A percentile compares a stretch with the other conserved stretches of the same genome.
Conservation (phyloP, 2,329 filamentous ascomycete genomes). For the Talaromyces sp. region DNA sequence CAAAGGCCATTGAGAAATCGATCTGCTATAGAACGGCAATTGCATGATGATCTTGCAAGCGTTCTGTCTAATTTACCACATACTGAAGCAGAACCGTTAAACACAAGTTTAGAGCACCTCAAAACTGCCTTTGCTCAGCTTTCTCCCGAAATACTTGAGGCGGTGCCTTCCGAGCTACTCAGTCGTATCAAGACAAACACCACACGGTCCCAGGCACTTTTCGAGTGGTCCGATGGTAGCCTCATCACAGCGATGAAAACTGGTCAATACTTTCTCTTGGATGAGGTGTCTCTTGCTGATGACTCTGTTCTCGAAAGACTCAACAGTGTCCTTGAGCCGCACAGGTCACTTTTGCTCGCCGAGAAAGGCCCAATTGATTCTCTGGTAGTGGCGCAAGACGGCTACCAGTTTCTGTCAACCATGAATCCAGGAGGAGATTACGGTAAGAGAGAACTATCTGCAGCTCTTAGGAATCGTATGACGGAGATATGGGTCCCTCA, state of each 20-base stretch:
- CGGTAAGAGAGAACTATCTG: slow-evolving; percentile 94
- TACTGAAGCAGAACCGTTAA: slow-evolving; percentile 24
- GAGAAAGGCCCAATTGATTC: slow-evolving; percentile 89
- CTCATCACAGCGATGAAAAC: slow-evolving; percentile 90
- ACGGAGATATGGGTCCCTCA: slow-evolving; percentile 98
- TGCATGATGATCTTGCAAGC: slow-evolving; percentile 59
- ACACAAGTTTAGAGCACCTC: slow-evolving; percentile 53
- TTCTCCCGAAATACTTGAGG: slow-evolving; percentile 41
- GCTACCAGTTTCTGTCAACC: slow-evolving; percentile 94
- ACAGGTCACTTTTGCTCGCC: slow-evolving; percentile 79
- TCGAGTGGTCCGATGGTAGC: slow-evolving; percentile 94
- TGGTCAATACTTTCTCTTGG: slow-evolving; percentile 86
- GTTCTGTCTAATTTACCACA: slow-evolving; percentile 38
- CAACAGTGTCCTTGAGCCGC: slow-evolving; percentile 92
- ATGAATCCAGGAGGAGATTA: slow-evolving; percentile 99
- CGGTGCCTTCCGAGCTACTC: slow-evolving; percentile 50
- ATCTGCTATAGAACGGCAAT: slow-evolving; percentile 63
- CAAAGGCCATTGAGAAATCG: slow-evolving; percentile 89
- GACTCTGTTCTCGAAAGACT: slow-evolving; percentile 94
- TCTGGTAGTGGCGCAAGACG: slow-evolving; percentile 68
- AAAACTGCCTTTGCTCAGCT: slow-evolving; percentile 59
- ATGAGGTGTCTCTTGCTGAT: slow-evolving; percentile 96
- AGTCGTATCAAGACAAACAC: slow-evolving; percentile 46
- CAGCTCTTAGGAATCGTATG: slow-evolving; percentile 90
- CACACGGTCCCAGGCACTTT: slow-evolving; percentile 74